A percentile compares a stretch with the other conserved stretches of the same genome.
These are phyloP conservation scores for Trichoderma breve DNA, from an alignment of 2,329 filamentous ascomycete species.

Conservation along the genomic window DNA sequence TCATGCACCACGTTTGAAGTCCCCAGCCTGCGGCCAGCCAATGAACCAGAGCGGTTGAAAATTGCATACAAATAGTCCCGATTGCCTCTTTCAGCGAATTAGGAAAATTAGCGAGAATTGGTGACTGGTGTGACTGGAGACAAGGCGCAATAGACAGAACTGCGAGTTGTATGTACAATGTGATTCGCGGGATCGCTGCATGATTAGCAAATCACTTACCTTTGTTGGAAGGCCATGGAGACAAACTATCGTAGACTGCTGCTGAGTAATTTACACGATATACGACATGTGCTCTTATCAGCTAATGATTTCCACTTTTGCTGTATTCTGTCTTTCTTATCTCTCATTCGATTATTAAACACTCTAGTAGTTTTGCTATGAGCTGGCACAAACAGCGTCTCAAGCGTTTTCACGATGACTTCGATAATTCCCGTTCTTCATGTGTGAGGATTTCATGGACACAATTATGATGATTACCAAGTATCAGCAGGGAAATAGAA, in stretches of 20 bases:
- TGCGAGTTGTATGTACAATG: background rate
- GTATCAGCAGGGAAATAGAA: background rate
- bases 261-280: background rate
- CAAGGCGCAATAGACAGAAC: background rate
- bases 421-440: background rate
- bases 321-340: background rate
- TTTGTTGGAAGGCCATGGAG: background rate
- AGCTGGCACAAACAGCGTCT: background rate
- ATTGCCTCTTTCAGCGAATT: conserved; percentile 12
- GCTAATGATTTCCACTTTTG: background rate
- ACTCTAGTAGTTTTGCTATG: background rate
- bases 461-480: background rate
- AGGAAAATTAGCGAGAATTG: background rate
- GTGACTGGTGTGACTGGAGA: background rate
- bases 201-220: background rate
- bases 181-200: background rate
- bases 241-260: background rate
- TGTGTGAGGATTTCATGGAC: background rate
- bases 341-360: background rate
- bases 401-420: background rate
- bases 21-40: background rate
- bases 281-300: background rate
- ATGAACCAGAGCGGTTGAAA: background rate
- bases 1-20: background rate
- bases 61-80: conserved; percentile 7